Evolutionary conservation across 169 alveolate genomes (phyloP), one percentile per base, ranked within the genome.

Genomic region (Cryptosporidium baileyi): DNA sequence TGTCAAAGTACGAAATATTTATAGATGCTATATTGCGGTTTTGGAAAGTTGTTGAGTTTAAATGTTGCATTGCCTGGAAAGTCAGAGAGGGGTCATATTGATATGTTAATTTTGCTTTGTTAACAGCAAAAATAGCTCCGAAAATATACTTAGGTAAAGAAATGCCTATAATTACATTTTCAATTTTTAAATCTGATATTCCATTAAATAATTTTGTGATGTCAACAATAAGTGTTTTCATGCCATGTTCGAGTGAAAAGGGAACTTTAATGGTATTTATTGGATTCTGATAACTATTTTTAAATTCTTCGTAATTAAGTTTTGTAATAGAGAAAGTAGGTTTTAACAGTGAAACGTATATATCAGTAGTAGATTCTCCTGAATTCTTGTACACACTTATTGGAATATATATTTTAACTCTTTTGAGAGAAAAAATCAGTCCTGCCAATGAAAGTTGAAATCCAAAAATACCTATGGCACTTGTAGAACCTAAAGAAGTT

Each of bases 401-500:
- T 7, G 65, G 65, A 17, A 74, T 34, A 61, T 52, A 74, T 2
- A 74, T 54, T 17, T 74, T 51, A 13, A 43, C 67, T 3, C 67
- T 74, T 22, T 41, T 32, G 7, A 74, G 49, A 54, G 82, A 30
- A 41, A 22, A 41, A 6, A 34, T 15, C 17, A 74, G 59, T 36
- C 82, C 82, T 15, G 82, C 82, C 9, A 74, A 43, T 2, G 60
- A 54, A 4, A 74, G 67, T 26, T 74, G 82, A 32, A 74, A 74
- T 8, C 82, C 82, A 54, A 52, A 74, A 36, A 74, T 74, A 13
- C 82, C 67, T 9, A 74, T 41, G n/a, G 82, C 82, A 32, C 36
- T 74, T 17, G 82, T 74, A 26, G 82, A 24, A 4, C 30, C 43
- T 22, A 74, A 61, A 32, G 82, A 74, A 1, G 82, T 74, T 6